Base-by-base conservation (phyloP, 257 asterid genomes). In the Scutellaria galericulata region DNA sequence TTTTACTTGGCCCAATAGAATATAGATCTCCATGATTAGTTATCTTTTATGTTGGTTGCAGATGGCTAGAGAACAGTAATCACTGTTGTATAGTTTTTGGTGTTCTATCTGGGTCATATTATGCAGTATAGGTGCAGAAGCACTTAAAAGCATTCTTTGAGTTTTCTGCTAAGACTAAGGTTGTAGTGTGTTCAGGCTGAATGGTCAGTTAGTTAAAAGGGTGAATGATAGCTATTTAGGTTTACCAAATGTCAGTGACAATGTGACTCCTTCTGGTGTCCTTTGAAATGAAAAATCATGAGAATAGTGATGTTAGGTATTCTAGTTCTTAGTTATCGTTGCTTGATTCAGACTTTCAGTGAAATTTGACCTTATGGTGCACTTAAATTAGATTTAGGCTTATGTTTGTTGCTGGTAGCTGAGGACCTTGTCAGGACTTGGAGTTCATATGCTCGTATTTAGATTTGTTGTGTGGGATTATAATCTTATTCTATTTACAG, bases 341-440 rank as follows among this genome's bases (percentile, higher is more conserved):
- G 14, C 54, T 27, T 53, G 7, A 31, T 55, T 31, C 7, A 18
- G 18, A 18, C 18, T 18, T 18, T 18, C 18, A 5, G 20, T 5
- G 22, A 45, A 54, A 80, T 57, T 52, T 69, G 40, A 52, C 20
- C 65, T 15, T 42, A 15, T 42, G 56, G 50, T 48, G 9, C 68
- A n/a, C 57, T 51, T 66, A 42, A 31, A 37, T 54, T 18, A 5
- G 35, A 64, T 53, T 5, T 60, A 64, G 59, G 53, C 18, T 22
- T 48, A 39, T 65, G 58, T 64, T 40, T 40, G n/a, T 13, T 67
- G 62, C 68, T 55, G 12, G 57, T 57, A 51, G 72, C 60, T 35
- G 41, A 54, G 42, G 48, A 76, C 59, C 64, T 72, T 66, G 47
- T 58, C 40, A 66, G 40, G 10, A 11, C 24, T 14, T 48, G 61